These are phyloP conservation scores for Yamadazyma siamensis DNA, from an alignment of 1,139 yeast genomes.

Conservation along the genomic window DNA sequence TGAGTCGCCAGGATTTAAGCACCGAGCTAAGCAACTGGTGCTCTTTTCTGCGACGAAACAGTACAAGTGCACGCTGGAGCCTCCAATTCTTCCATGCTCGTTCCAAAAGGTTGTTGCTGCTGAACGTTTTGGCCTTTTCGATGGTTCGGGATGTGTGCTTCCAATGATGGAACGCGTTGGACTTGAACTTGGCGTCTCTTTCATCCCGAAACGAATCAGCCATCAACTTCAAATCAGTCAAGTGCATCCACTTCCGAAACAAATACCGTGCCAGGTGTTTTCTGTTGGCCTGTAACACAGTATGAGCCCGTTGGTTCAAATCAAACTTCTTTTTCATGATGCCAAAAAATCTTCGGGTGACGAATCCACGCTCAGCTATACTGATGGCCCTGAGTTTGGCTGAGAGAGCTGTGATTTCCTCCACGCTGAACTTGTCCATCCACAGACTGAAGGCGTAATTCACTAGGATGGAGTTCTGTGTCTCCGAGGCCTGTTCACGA, in stretches of 20 bases:
- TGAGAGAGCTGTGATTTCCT: slow-evolving; percentile 3
- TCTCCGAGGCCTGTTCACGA: too few relatives aligned
- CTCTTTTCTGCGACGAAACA: too few relatives aligned
- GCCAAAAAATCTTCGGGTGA: slow-evolving; percentile 6
- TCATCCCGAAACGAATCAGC: slow-evolving; percentile 5
- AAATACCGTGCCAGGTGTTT: slow-evolving; percentile 4
- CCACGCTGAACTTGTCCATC: too few relatives aligned
- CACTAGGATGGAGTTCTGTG: too few relatives aligned
- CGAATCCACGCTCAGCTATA: slow-evolving; percentile 5
- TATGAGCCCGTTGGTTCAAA: slow-evolving; percentile 1
- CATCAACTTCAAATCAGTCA: slow-evolving; percentile 3
- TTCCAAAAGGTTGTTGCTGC: slow-evolving; percentile 1
- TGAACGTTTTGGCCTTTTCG: slow-evolving; percentile 1
- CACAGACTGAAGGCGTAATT: too few relatives aligned
- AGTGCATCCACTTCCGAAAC: slow-evolving; percentile 13
- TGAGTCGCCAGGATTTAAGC: too few relatives aligned
- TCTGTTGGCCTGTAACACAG: slow-evolving; percentile 2
- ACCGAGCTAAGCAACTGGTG: too few relatives aligned
- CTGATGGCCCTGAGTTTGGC: slow-evolving; percentile 8
- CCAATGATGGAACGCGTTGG: slow-evolving; percentile 13
- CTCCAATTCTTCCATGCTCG: too few relatives aligned
- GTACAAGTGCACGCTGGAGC: too few relatives aligned
- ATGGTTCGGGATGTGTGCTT: slow-evolving; percentile 5
- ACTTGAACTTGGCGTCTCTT: slow-evolving; percentile 5
- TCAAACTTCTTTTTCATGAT: slow-evolving; percentile 3